Percentiles rank a stretch among this genome's conserved stretches.
Evolutionary conservation across 2,329 filamentous ascomycete species (phyloP).

Genomic region (Aspergillaceae sp.): DNA sequence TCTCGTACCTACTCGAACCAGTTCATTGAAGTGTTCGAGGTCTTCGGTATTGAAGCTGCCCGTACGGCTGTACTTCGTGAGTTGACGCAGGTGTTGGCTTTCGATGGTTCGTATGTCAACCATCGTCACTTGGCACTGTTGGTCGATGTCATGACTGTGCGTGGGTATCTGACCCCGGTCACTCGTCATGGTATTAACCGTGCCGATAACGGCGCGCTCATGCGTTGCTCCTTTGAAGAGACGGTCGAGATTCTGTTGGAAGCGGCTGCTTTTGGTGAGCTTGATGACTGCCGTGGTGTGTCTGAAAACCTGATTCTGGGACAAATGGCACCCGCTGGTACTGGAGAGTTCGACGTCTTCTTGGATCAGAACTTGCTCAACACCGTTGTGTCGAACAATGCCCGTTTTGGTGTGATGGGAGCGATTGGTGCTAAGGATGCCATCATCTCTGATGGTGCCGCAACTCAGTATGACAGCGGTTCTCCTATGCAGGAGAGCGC

Average conservation of each 20-base stretch:
- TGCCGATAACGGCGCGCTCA: slow-evolving; percentile 92
- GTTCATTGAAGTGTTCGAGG: slow-evolving; percentile 86
- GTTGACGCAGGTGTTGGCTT: slow-evolving; percentile 84
- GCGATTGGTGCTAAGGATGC: slow-evolving; percentile 68
- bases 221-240: slow-evolving; percentile 99
- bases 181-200: slow-evolving; percentile 98
- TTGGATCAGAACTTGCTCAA: slow-evolving; percentile 93
- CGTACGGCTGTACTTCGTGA: slow-evolving; percentile 80
- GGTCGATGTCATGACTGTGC: slow-evolving; percentile 95
- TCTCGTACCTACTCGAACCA: slow-evolving; percentile 88
- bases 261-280: slow-evolving; percentile 84
- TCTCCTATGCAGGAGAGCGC: slow-evolving; percentile 55
- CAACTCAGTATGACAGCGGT: slow-evolving; percentile 80
- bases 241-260: slow-evolving; percentile 97
- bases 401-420: slow-evolving; percentile 71
- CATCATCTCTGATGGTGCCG: slow-evolving; percentile 66
- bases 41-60: slow-evolving; percentile 93
- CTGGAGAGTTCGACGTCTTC: slow-evolving; percentile 88
- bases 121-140: slow-evolving; percentile 92
- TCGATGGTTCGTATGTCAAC: slow-evolving; percentile 99
- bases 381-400: slow-evolving; percentile 88
- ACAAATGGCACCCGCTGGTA: slow-evolving; percentile 93
- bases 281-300: slow-evolving; percentile 95
- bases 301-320: slow-evolving; percentile 98
- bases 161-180: slow-evolving; percentile 88